Percentiles rank a stretch among this genome's conserved stretches.
phyloP scores from a whole-genome alignment of 1,284 basidiomycete species.

The Leccinum fuscescens region DNA sequence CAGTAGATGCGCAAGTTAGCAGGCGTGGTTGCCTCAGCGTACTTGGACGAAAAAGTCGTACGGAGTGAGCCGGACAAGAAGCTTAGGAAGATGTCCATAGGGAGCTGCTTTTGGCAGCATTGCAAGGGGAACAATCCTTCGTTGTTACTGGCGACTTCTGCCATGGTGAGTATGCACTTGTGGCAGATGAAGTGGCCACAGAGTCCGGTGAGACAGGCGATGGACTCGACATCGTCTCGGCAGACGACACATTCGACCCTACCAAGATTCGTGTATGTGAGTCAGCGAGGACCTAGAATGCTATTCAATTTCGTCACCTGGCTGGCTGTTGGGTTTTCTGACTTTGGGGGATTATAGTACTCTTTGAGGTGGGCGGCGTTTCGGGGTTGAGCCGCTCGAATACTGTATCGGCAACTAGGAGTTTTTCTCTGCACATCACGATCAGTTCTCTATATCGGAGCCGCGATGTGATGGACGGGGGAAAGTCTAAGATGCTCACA shows the following conservation, averaged over 20 bases:
- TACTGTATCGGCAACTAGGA: conserved; percentile 10
- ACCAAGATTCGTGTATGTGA: neutral
- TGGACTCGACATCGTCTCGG: conserved; percentile 11
- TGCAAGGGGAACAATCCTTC: conserved; percentile 42
- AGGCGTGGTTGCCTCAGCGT: conserved; percentile 32
- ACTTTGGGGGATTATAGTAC: neutral
- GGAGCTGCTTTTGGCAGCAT: conserved; percentile 40
- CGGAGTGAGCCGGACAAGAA: conserved; percentile 29
- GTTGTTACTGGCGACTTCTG: conserved; percentile 37
- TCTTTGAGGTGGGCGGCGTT: neutral
- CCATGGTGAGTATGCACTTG: conserved; percentile 38
- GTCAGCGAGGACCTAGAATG: neutral
- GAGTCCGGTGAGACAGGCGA: conserved; percentile 24
- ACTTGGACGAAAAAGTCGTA: conserved; percentile 31
- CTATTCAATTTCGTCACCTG: conserved; percentile 2
- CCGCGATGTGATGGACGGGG: neutral
- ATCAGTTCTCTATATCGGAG: neutral
- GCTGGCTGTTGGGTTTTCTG: neutral
- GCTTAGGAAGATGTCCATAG: conserved; percentile 27
- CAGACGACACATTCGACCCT: conserved; percentile 29
- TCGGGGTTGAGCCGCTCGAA: neutral
- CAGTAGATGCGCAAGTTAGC: conserved; percentile 43
- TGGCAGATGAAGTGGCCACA: conserved; percentile 42
- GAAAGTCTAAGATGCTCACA: conserved; percentile 10
- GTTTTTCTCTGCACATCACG: conserved; percentile 11